Evolutionary conservation across 2,329 filamentous ascomycete genomes (phyloP).

Genomic region (Leptographium lundbergii): DNA sequence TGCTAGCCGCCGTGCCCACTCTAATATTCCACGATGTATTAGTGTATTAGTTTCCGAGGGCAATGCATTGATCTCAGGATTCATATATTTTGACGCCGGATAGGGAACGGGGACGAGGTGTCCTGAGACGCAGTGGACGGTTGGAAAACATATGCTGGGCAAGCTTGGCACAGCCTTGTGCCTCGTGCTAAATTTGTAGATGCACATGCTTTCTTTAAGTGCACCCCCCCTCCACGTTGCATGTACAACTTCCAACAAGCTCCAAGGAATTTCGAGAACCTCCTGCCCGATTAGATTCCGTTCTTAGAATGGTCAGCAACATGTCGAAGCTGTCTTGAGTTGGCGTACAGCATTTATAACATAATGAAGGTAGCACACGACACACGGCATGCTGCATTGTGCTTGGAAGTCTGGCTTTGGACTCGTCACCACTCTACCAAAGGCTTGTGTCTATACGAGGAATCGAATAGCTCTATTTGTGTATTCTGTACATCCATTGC

Average conservation of each 20-base stretch:
- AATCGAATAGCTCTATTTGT: background rate
- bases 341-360: background rate
- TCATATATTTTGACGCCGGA: no score
- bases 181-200: no score
- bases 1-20: no score
- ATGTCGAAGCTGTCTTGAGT: background rate
- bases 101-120: no score
- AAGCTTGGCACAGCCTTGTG: no score
- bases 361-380: background rate
- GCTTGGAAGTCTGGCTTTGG: background rate
- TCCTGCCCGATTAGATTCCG: background rate
- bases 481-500: background rate
- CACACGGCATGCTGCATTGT: background rate
- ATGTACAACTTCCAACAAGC: background rate
- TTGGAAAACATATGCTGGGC: no score
- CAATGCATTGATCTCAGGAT: no score
- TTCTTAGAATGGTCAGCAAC: background rate
- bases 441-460: background rate
- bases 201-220: no score
- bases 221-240: background rate
- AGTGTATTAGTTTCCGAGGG: no score
- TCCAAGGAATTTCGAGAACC: no score
- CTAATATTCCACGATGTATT: no score
- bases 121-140: no score
- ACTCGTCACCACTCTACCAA: background rate